Evolutionary conservation across 345 rosid species (phyloP).

Genomic region (Durio zibethinus): DNA sequence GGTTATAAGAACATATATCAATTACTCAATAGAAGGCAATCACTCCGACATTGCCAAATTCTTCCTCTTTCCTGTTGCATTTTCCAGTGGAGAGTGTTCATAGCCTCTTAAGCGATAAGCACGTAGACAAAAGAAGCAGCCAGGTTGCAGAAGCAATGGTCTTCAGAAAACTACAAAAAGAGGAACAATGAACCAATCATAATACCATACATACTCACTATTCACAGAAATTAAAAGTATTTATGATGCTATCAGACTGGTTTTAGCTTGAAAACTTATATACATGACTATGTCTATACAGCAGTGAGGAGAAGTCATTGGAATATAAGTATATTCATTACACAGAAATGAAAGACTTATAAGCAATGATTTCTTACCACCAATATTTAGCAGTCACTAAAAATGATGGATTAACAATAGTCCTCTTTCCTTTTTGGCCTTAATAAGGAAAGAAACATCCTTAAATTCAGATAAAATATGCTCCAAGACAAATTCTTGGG

Average conservation of each 20-base stretch:
- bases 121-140: neutral
- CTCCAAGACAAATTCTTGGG: too few relatives aligned
- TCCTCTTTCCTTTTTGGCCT: too few relatives aligned
- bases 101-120: neutral
- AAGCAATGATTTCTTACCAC: too few relatives aligned
- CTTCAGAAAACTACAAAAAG: neutral
- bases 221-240: neutral
- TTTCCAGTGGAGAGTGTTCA: neutral
- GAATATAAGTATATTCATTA: too few relatives aligned
- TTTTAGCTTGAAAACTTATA: neutral
- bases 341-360: too few relatives aligned
- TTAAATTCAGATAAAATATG: too few relatives aligned
- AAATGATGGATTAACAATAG: too few relatives aligned
- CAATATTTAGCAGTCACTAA: too few relatives aligned
- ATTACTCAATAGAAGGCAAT: neutral
- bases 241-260: neutral
- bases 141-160: neutral
- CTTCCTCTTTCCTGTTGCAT: neutral
- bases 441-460: too few relatives aligned
- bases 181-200: neutral
- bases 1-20: neutral
- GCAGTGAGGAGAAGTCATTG: neutral
- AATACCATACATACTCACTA: neutral
- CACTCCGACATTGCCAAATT: neutral
- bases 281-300: too few relatives aligned